Evolutionary conservation across 805 yeast species (phyloP), one percentile per base, ranked within the genome.

Genomic region (Hanseniaspora valbyensis): DNA sequence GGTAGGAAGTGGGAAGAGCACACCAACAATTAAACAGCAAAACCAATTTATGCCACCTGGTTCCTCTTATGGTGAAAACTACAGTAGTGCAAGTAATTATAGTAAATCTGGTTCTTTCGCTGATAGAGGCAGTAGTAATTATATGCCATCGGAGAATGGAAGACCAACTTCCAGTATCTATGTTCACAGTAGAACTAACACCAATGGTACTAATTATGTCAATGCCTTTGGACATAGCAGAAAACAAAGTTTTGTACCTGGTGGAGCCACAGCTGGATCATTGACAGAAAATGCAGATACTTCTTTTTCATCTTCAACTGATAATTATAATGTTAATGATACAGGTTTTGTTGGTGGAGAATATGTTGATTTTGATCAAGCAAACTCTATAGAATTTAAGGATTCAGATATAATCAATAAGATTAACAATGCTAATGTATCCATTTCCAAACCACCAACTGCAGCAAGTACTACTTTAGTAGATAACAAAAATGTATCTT

Each of bases 111-210:
- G 22, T 5, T 39, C 32, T 16, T 5, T 24, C 12, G 42, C 24
- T 25, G 42, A 39, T 26, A 39, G 14, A 25, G 30, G 33, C 3
- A 39, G 42, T 13, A 39, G 42, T 21, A 26, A n/a, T 39, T 39
- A 39, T 25, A 16, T 24, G 16, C 12, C 29, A n/a, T 7, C 26
- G 9, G 36, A 32, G 53, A 54, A 33, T 42, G 73, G 41, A 57
- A 66, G 77, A 52, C 77, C 77, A 2, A 65, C 76, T 1, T 74
- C 78, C 1, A 72, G 77, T 2, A 63, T 80, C 7, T 80, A 80
- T 59, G 71, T 45, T 19, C 68, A 64, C 40, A 54, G 62, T 13
- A 65, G 71, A 43, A 67, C 68, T 42, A 60, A 59, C 29, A 66
- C 73, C 0, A 60, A 66, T 36, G 56, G 62, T 3, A 37, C 41